Base-by-base conservation (phyloP, 148 eudicot genomes). In the Camellia granthamiana region DNA sequence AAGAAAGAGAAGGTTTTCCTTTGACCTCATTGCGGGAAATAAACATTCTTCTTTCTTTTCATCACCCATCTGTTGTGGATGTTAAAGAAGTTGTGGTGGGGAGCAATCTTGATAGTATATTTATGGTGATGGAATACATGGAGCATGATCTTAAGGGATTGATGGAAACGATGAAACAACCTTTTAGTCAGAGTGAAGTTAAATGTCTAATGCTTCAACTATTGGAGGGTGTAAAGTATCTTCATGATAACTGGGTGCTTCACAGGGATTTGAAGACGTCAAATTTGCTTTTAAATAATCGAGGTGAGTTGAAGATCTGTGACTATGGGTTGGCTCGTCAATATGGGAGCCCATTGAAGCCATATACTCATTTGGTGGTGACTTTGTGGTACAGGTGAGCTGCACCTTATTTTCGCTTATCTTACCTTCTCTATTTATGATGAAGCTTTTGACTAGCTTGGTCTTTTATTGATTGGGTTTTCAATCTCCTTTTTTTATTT, bases 371-470 rank as follows among this genome's bases (percentile, higher is more conserved):
- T 84, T 80, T 95, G 93, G 98, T 95, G 80, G 98, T 93, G 73
- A 94, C 98, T 80, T 88, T 94, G 81, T 94, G 98, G 98, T 94
- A 94, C 97, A 94, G 97, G 98, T 92, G 86, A 92, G 92, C 83
- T 49, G 75, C 86, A 9, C 44, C 44, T 67, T 59, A 23, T 82
- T 49, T 73, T 43, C 51, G 61, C 43, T 42, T 80, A 3, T 58
- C 74, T 59, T 46, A 1, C 68, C 68, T 43, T 56, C 13, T 23
- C 5, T 67, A 11, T 41, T 41, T 38, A 6, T 13, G 4, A 11
- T 11, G 46, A 72, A 19, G 51, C 21, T 46, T 54, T 18, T 52
- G 6, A 2, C 15, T 1, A 46, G 14, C 54, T 54, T 30, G 18
- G 55, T 55, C n/a, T 74, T 55, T 55, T 19, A 6, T 56, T 15